Evolutionary conservation across 305 asterid species (phyloP).

Genomic region (Andrographis paniculata): DNA sequence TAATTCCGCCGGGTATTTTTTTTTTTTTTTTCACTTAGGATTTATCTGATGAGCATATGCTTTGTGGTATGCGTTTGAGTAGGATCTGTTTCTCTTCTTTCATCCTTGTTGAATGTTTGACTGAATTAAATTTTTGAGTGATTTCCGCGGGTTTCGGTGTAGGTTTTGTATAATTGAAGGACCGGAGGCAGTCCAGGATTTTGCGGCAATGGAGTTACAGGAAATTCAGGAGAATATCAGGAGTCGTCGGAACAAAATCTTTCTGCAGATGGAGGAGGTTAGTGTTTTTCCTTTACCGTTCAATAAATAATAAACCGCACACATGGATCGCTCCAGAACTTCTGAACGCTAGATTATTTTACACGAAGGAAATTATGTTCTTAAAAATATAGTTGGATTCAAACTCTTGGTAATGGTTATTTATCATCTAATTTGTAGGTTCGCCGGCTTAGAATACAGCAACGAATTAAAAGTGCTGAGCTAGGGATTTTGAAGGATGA

Average conservation of each 20-base stretch:
- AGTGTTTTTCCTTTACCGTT: constrained; percentile 6
- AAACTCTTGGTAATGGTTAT: background rate
- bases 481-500: constrained; percentile 58
- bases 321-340: no score
- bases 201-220: constrained; percentile 72
- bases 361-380: background rate
- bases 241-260: constrained; percentile 75
- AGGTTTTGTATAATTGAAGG: constrained; percentile 96
- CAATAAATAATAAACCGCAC: no score
- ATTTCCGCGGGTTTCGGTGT: constrained; percentile 18
- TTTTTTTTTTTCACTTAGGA: background rate
- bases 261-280: constrained; percentile 91
- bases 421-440: constrained; percentile 41
- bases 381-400: background rate
- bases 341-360: no score
- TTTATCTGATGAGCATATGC: background rate
- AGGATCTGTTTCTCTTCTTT: background rate
- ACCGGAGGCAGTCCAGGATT: constrained; percentile 86
- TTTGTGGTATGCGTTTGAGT: no score
- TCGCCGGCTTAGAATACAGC: constrained; percentile 84
- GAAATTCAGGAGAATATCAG: constrained; percentile 84
- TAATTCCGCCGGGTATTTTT: constrained; percentile 36
- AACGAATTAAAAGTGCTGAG: constrained; percentile 58
- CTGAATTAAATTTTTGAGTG: constrained; percentile 6
- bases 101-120: background rate